phyloP scores from a whole-genome alignment of 2,329 filamentous ascomycete species.

The Magnaporthales sp. region DNA sequence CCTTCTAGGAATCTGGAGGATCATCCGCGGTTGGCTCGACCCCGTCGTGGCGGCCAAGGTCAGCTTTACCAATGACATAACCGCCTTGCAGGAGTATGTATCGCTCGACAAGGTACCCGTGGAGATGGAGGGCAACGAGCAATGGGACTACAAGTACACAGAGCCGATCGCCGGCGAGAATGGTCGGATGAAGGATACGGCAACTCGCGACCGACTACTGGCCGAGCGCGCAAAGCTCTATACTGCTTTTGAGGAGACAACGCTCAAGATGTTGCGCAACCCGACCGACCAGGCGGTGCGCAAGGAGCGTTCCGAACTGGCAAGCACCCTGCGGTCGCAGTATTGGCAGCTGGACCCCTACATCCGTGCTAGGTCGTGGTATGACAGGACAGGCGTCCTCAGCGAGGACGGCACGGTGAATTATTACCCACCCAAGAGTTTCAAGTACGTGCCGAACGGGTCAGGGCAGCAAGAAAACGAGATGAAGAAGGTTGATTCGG shows the following conservation, averaged over 20 bases:
- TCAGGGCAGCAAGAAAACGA: slow-evolving; percentile 2
- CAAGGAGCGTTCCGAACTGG: slow-evolving; percentile 51
- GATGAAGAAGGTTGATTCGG: slow-evolving; percentile 7
- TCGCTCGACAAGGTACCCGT: slow-evolving; percentile 61
- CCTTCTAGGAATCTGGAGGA: slow-evolving; percentile 74
- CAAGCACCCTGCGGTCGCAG: slow-evolving; percentile 55
- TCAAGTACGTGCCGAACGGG: neutral
- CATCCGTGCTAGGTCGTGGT: slow-evolving; percentile 70
- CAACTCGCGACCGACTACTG: slow-evolving; percentile 54
- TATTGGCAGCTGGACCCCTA: slow-evolving; percentile 93
- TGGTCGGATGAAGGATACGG: slow-evolving; percentile 57
- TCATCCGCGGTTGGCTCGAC: slow-evolving; percentile 93
- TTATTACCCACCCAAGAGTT: slow-evolving; percentile 47
- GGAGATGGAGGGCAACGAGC: slow-evolving; percentile 78
- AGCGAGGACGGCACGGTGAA: slow-evolving; percentile 56
- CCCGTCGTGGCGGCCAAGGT: slow-evolving; percentile 93
- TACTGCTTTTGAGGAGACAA: slow-evolving; percentile 64
- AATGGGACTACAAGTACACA: slow-evolving; percentile 75
- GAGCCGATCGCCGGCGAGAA: slow-evolving; percentile 75
- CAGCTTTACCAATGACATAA: slow-evolving; percentile 76
- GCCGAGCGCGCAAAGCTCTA: slow-evolving; percentile 57
- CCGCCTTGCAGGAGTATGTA: slow-evolving; percentile 74
- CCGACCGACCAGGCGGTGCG: slow-evolving; percentile 39
- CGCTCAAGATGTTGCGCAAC: slow-evolving; percentile 63
- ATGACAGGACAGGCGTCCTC: slow-evolving; percentile 73